phyloP scores from a whole-genome alignment of 768 basidiomycete genomes.

The Russula vinacea region DNA sequence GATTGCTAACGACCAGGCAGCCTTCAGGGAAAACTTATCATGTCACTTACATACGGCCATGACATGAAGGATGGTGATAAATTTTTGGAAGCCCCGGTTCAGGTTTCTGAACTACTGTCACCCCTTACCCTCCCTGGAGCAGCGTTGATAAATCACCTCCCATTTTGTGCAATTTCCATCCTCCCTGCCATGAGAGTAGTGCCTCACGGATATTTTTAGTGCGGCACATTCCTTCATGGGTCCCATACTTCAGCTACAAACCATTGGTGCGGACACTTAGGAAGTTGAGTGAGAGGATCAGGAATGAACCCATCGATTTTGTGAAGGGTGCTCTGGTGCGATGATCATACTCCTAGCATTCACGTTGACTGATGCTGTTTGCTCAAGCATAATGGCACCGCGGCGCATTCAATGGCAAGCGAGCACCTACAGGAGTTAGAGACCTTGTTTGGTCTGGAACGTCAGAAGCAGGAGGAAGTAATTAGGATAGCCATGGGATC shows the following conservation, averaged over 20 bases:
- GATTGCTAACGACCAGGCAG: neutral
- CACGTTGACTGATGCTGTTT: neutral
- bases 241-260: slow-evolving; percentile 14
- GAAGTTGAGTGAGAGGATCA: slow-evolving; percentile 7
- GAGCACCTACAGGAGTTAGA: slow-evolving; percentile 7
- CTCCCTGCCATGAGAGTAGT: neutral
- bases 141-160: slow-evolving; percentile 4
- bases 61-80: slow-evolving; percentile 2
- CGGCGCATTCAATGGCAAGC: slow-evolving; percentile 4
- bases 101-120: neutral
- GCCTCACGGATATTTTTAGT: slow-evolving; percentile 1
- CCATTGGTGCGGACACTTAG: neutral
- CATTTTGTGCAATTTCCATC: slow-evolving; percentile 7
- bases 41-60: slow-evolving; percentile 16
- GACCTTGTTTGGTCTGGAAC: neutral
- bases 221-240: slow-evolving; percentile 15
- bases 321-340: slow-evolving; percentile 11
- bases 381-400: neutral
- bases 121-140: slow-evolving; percentile 7
- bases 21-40: slow-evolving; percentile 2
- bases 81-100: neutral
- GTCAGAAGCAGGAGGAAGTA: neutral
- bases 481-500: neutral
- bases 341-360: neutral
- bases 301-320: slow-evolving; percentile 13